Evolutionary conservation across 2,329 filamentous ascomycete species (phyloP).

Genomic region (Calonectria henricotiae): DNA sequence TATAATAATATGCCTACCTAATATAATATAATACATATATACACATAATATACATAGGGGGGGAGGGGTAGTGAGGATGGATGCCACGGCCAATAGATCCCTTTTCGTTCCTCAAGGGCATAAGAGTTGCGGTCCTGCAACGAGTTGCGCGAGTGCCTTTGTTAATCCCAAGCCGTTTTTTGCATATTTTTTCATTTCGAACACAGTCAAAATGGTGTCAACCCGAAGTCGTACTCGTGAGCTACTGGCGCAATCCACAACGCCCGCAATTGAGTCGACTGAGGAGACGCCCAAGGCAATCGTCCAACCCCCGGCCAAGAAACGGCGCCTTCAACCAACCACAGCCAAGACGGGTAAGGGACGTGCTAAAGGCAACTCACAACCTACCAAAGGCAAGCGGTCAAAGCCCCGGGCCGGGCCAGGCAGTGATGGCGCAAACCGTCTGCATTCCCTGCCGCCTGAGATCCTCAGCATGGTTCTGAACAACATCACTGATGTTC

Average conservation of each 20-base stretch:
- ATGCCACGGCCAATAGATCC: too few relatives aligned
- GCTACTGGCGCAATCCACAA: neutral
- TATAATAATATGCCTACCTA: too few relatives aligned
- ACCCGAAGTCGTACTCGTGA: conserved; percentile 1
- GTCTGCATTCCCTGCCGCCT: neutral
- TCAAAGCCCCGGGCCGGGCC: neutral
- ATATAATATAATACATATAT: too few relatives aligned
- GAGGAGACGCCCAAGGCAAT: too few relatives aligned
- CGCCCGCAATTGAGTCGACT: neutral
- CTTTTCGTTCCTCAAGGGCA: too few relatives aligned
- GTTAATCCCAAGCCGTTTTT: neutral
- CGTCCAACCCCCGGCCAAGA: neutral
- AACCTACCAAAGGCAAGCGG: neutral
- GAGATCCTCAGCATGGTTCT: conserved; percentile 14
- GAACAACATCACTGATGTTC: neutral
- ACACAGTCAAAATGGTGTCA: neutral
- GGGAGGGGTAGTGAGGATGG: too few relatives aligned
- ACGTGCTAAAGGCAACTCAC: neutral
- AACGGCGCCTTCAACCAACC: neutral
- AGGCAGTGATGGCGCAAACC: neutral
- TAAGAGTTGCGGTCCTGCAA: neutral
- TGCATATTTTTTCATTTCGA: neutral
- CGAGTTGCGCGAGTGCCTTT: neutral
- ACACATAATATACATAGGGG: too few relatives aligned
- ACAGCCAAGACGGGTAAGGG: neutral